Conservation (phyloP, 345 rosid genomes). For the Corchorus olitorius region DNA sequence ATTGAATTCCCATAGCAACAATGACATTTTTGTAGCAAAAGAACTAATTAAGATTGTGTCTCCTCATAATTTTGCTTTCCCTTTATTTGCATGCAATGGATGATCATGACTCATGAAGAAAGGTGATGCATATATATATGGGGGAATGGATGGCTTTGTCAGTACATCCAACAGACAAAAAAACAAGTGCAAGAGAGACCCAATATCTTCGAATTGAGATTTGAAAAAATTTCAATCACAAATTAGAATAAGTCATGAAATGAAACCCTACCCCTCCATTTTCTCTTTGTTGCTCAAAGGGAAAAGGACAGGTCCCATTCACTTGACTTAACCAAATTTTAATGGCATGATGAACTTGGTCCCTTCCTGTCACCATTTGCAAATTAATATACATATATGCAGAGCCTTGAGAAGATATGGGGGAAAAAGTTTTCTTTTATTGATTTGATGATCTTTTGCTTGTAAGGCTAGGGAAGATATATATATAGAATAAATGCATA, state of each 20-base stretch:
- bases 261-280: background rate
- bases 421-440: background rate
- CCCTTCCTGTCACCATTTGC: slow-evolving; percentile 12
- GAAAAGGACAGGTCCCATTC: background rate
- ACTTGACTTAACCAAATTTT: slow-evolving; percentile 11
- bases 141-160: background rate
- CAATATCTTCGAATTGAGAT: background rate
- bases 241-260: background rate
- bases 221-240: background rate
- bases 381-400: background rate
- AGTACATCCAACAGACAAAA: background rate
- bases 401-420: background rate
- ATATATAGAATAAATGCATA: background rate
- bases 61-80: background rate
- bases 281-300: background rate
- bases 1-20: background rate
- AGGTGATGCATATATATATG: background rate
- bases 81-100: background rate
- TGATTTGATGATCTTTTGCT: background rate
- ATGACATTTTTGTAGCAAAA: background rate
- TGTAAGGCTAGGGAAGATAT: background rate
- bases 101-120: background rate
- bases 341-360: background rate
- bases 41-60: background rate
- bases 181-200: background rate